These are phyloP conservation scores for Botrytis aclada DNA, from an alignment of 2,329 filamentous ascomycete genomes.

Conservation along the genomic window DNA sequence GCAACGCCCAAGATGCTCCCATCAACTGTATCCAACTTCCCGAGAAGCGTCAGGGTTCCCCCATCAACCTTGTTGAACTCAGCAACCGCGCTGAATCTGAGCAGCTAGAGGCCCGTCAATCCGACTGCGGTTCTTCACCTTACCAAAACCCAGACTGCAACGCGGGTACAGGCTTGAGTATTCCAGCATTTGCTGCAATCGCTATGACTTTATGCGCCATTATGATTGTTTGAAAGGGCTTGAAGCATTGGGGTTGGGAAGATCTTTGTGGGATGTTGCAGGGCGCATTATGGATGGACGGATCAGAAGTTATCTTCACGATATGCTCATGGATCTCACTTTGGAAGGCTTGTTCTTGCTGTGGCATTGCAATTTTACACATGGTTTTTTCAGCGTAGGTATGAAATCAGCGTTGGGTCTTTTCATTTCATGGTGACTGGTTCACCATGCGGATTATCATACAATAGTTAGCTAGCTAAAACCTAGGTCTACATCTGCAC, in stretches of 20 bases:
- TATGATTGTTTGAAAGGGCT: background rate
- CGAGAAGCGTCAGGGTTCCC: background rate
- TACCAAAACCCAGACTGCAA: conserved; percentile 1
- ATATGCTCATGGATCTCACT: background rate
- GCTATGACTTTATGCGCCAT: background rate
- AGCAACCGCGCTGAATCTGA: background rate
- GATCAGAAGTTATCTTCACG: background rate
- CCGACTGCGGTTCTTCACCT: conserved; percentile 10
- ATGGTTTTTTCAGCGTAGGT: background rate
- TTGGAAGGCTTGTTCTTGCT: background rate
- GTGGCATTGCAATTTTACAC: background rate
- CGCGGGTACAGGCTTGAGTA: background rate
- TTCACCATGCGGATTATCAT: background rate
- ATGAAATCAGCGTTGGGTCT: background rate
- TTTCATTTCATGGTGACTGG: background rate
- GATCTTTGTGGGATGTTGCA: background rate
- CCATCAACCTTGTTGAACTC: background rate
- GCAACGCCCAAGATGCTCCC: background rate
- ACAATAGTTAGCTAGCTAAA: background rate
- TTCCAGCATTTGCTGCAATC: background rate
- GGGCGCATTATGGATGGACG: background rate
- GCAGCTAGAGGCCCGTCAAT: background rate
- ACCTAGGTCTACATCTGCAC: background rate
- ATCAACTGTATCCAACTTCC: background rate
- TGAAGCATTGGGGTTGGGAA: background rate